Percentiles rank a stretch among this genome's conserved stretches.
Evolutionary conservation across 345 rosid species (phyloP).

Genomic region (Carallia brachiata): DNA sequence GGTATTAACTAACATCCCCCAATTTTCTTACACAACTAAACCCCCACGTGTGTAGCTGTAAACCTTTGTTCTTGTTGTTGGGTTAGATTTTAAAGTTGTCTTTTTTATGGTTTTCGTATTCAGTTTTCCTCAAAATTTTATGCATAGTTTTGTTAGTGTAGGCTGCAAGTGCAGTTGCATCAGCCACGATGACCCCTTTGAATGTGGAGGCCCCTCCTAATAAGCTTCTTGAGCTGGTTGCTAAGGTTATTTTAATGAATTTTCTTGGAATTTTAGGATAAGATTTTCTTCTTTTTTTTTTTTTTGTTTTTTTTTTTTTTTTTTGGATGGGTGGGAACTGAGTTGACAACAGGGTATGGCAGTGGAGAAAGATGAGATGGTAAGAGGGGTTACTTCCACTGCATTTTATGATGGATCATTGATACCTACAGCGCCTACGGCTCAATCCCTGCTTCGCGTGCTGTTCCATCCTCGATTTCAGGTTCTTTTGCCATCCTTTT

Average conservation of each 20-base stretch:
- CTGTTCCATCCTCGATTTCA: conserved; percentile 61
- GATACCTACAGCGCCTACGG: conserved; percentile 45
- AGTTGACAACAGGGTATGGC: conserved; percentile 77
- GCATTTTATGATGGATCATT: conserved; percentile 36
- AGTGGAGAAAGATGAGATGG: conserved; percentile 62
- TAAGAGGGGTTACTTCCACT: conserved; percentile 51
- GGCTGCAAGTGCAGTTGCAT: conserved; percentile 81
- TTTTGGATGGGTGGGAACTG: conserved; percentile 17
- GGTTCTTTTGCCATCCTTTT: conserved; percentile 27
- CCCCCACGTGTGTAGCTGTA: too few relatives aligned
- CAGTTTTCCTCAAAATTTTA: too few relatives aligned
- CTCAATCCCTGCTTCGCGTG: conserved; percentile 43
- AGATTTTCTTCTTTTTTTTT: too few relatives aligned
- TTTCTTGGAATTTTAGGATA: not conserved
- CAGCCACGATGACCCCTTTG: conserved; percentile 78
- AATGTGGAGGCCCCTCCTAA: conserved; percentile 61
- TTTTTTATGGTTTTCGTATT: not conserved
- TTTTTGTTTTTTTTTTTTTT: not conserved
- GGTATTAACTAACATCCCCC: conserved; percentile 19
- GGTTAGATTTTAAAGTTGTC: not conserved
- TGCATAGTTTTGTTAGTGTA: conserved; percentile 17
- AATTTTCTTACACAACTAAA: not conserved
- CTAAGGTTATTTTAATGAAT: conserved; percentile 49
- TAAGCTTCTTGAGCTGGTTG: conserved; percentile 74
- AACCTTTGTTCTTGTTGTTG: too few relatives aligned